Evolutionary conservation across 306 rosid species (phyloP), one percentile per base, ranked within the genome.

Genomic region (Gillenia trifoliata): DNA sequence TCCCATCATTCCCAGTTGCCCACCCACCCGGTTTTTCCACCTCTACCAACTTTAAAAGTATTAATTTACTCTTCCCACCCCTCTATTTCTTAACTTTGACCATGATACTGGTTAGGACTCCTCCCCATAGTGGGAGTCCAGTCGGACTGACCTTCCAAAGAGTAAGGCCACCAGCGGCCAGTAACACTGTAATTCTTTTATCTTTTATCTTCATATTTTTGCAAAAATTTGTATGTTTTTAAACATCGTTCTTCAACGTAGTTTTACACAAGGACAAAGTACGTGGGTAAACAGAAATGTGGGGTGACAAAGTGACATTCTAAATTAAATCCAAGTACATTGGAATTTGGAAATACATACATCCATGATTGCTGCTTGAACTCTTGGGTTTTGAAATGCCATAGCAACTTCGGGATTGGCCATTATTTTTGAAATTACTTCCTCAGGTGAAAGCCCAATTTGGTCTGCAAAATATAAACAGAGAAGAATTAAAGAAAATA

Each of bases 321-420:
- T 59, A 72, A 36, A 73, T 20, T 6, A 64, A 23, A 5, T 11
- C 20, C 12, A 29, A 38, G 26, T 30, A 30, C 41, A 30, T 41
- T 25, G 45, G 70, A 49, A 70, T 23, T 41, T 25, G 45, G 70
- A 49, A 70, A 79, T 45, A 87, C 96, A 45, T 87, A 95, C 99
- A 83, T 95, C 99, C 98, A 95, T 92, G 78, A 95, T 95, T 23
- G 99, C 99, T 71, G 94, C 92, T 86, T 95, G 98, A 79, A 95
- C 97, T 89, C 82, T 90, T 36, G 99, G 99, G 79, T 95, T 95
- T 86, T 95, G 99, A 80, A 95, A 95, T 59, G 99, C 99, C 96
- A 85, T 72, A 43, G 96, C 97, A 74, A 95, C 91, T 17, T 95
- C 99, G 55, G 99, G 99, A 80, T 92, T 89, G 71, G 92, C 93